phyloP scores from a whole-genome alignment of 768 basidiomycete genomes.

The Filobasidium wieringae region DNA sequence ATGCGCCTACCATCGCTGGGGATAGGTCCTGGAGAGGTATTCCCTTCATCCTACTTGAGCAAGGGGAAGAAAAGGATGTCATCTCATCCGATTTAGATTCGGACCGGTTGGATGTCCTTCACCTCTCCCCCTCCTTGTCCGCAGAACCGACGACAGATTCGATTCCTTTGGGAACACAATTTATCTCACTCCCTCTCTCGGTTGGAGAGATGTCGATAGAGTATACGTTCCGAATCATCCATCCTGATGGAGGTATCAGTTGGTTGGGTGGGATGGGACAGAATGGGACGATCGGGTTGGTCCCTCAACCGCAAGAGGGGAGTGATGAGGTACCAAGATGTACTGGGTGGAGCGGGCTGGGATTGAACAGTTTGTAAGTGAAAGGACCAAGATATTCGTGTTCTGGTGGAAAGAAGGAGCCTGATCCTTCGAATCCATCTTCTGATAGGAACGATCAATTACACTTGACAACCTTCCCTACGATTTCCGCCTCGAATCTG shows the following conservation, averaged over 20 bases:
- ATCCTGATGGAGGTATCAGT: not conserved
- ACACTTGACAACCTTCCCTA: not conserved
- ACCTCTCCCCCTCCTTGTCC: not conserved
- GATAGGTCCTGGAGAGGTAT: not conserved
- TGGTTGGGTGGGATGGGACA: conserved; percentile 13
- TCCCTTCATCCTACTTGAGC: not conserved
- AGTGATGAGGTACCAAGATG: not conserved
- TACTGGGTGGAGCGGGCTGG: not conserved
- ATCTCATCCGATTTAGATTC: no score
- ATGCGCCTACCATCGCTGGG: not conserved
- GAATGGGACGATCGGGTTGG: conserved; percentile 4
- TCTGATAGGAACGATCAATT: not conserved
- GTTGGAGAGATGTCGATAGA: not conserved
- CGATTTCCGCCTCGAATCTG: no score
- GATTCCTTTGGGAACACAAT: not conserved
- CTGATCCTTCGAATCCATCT: not conserved
- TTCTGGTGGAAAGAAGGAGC: not conserved
- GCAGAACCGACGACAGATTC: not conserved
- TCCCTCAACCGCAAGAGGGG: not conserved
- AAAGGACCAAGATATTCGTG: not conserved
- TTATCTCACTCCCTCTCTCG: not conserved
- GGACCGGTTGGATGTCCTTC: no score
- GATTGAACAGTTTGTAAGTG: not conserved
- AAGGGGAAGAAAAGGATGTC: not conserved
- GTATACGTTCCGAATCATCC: conserved; percentile 9